phyloP scores from a whole-genome alignment of 108 stramenopile species.

The Pseudonitzschia pungens region DNA sequence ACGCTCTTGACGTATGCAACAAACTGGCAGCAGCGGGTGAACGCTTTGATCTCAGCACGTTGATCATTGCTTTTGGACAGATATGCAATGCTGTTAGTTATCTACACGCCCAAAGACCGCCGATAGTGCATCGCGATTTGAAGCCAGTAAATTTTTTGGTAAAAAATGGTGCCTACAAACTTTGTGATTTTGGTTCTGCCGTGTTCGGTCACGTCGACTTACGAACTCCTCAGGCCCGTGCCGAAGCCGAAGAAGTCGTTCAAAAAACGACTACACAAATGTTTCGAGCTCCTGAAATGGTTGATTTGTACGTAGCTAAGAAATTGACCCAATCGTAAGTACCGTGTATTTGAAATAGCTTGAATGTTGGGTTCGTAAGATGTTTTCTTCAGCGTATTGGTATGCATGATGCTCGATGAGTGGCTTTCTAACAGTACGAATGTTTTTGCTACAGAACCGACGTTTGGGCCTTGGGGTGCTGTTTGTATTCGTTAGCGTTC shows the following conservation, averaged over 20 bases:
- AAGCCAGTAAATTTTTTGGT: constrained; percentile 98
- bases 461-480: constrained; percentile 95
- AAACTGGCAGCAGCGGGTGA: constrained; percentile 41
- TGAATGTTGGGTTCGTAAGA: no score
- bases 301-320: constrained; percentile 89
- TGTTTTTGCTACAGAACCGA: constrained; percentile 60
- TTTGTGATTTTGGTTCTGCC: constrained; percentile 94
- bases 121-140: constrained; percentile 95
- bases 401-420: neutral
- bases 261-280: constrained; percentile 94
- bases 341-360: neutral
- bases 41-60: constrained; percentile 65
- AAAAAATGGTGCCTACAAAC: constrained; percentile 82
- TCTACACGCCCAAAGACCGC: constrained; percentile 84
- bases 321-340: constrained; percentile 79
- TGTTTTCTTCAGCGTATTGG: neutral
- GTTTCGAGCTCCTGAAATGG: constrained; percentile 97
- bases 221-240: constrained; percentile 58
- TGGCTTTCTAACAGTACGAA: neutral
- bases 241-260: constrained; percentile 86
- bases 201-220: constrained; percentile 86
- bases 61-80: constrained; percentile 88
- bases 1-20: constrained; percentile 83
- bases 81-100: constrained; percentile 85
- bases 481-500: constrained; percentile 84